Conservation (phyloP, 2,329 filamentous ascomycete species). For the Ceratocystis cacaofunesta region DNA sequence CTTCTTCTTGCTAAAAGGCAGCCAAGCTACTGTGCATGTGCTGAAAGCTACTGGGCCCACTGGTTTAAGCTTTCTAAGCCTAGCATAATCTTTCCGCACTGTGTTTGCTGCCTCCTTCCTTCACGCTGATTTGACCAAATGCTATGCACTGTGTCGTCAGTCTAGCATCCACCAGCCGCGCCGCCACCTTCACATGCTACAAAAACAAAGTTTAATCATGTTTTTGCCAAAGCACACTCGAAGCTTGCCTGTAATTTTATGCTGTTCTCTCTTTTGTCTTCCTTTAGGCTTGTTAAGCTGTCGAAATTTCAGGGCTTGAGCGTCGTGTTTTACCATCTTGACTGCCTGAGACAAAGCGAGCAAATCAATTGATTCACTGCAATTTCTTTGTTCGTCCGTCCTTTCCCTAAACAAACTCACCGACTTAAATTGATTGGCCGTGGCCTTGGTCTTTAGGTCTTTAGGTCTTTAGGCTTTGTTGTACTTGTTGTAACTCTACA, state of each 20-base stretch:
- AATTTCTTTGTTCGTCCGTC: background rate
- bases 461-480: too few species aligned
- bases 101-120: background rate
- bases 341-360: background rate
- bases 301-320: background rate
- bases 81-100: background rate
- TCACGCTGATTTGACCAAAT: background rate
- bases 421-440: background rate
- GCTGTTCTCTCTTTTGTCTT: background rate
- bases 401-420: background rate
- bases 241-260: background rate
- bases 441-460: too few species aligned
- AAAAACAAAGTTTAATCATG: background rate
- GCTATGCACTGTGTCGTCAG: conserved; percentile 1
- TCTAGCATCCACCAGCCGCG: background rate
- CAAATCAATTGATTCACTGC: background rate
- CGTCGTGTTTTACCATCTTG: background rate
- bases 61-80: too few species aligned
- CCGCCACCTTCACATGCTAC: background rate
- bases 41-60: too few species aligned
- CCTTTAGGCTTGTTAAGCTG: background rate
- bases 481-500: too few species aligned
- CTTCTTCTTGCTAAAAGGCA: too few species aligned
- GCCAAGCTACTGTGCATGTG: too few species aligned
- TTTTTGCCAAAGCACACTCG: background rate